Percentiles rank a stretch among this genome's conserved stretches.
Evolutionary conservation across 495 filamentous ascomycete genomes (phyloP).

Genomic region (Aspergillus asperescens): DNA sequence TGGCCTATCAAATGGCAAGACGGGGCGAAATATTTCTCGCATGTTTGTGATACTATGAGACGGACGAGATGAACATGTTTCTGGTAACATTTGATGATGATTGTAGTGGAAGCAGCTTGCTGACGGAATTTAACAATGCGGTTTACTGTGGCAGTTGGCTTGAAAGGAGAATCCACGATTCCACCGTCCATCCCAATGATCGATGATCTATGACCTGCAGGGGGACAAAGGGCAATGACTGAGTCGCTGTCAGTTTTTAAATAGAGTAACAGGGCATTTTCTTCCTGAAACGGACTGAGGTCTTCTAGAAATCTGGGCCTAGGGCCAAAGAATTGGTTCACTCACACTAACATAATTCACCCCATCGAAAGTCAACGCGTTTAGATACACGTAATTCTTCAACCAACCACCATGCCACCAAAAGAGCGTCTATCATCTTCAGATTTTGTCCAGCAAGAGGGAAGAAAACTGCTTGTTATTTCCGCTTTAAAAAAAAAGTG

Average conservation of each 20-base stretch:
- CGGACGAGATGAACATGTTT: no score
- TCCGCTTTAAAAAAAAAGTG: conserved; percentile 1
- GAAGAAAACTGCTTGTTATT: conserved; percentile 2
- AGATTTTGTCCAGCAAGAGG: conserved; percentile 12
- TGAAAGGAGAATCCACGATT: no score
- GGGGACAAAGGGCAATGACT: background rate
- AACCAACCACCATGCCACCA: conserved; percentile 12
- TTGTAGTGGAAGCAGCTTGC: background rate
- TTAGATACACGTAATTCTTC: background rate
- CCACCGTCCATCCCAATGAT: no score
- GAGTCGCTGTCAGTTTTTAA: background rate
- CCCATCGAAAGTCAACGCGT: background rate
- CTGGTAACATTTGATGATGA: no score
- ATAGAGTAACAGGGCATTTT: background rate
- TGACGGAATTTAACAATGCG: no score
- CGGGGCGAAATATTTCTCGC: no score
- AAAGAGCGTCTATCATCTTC: background rate
- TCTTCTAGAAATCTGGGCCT: background rate
- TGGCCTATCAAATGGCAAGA: no score
- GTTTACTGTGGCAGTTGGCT: no score
- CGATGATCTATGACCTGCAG: no score
- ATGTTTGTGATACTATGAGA: no score
- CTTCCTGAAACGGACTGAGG: background rate
- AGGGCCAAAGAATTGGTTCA: no score
- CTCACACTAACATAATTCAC: no score